Evolutionary conservation across 768 basidiomycete species (phyloP).

Genomic region (Mycena chlorophos): DNA sequence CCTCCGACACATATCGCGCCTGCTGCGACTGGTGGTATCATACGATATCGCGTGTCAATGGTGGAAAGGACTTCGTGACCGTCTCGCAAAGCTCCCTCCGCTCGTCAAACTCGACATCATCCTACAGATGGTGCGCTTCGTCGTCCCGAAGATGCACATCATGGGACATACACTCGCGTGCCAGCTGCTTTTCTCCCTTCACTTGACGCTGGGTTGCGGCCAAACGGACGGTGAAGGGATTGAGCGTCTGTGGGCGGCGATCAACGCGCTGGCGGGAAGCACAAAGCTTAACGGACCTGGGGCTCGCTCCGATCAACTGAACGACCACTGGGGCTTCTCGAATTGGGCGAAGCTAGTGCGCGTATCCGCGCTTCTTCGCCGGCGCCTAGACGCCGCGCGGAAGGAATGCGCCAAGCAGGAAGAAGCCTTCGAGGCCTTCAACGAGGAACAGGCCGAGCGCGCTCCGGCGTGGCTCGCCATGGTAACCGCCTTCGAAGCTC

Average conservation of each 20-base stretch:
- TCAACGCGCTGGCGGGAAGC: constrained; percentile 28
- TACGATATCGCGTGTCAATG: constrained; percentile 38
- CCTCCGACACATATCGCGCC: constrained; percentile 7
- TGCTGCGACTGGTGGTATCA: constrained; percentile 18
- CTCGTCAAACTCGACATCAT: constrained; percentile 9
- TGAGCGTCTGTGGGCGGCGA: constrained; percentile 31
- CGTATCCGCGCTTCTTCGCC: constrained; percentile 11
- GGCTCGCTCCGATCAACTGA: constrained; percentile 27
- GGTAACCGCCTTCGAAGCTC: constrained; percentile 8
- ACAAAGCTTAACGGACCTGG: constrained; percentile 38
- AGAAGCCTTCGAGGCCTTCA: neutral
- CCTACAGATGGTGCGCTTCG: constrained; percentile 16
- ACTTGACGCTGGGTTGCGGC: constrained; percentile 25
- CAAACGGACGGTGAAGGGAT: constrained; percentile 36
- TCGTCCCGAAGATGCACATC: constrained; percentile 32
- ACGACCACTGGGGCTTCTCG: constrained; percentile 28
- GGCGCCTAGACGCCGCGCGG: neutral
- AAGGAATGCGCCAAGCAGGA: neutral
- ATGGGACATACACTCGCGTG: constrained; percentile 25
- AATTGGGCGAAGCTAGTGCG: constrained; percentile 29
- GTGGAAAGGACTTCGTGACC: constrained; percentile 21
- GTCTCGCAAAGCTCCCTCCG: constrained; percentile 17
- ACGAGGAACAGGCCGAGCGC: neutral
- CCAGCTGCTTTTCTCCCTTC: constrained; percentile 26
- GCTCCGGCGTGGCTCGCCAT: constrained; percentile 1